Evolutionary conservation across 805 yeast genomes (phyloP), one percentile per base, ranked within the genome.

Genomic region (Candida sithepensis): DNA sequence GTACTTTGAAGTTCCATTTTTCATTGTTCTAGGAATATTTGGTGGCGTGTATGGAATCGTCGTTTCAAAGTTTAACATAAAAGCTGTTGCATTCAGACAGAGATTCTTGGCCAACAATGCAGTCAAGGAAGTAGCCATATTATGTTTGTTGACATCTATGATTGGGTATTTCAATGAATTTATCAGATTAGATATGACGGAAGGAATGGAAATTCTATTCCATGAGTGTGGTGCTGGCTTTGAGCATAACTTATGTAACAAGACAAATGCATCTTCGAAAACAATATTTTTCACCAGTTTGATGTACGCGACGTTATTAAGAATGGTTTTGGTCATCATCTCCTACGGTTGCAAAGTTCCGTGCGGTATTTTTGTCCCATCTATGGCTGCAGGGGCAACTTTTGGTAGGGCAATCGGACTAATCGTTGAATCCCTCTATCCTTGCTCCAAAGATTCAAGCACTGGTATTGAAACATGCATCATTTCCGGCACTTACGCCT

Each of bases 361-460:
- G 0, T 96, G 97, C n/a, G 99, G 99, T 14, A 88, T 92, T 5
- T 85, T 94, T 67, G 96, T 94, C 45, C 99, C 99, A 2, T 87
- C 96, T 1, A 88, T 94, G 96, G 91, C 96, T 0, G 86, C 90
- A 1, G 99, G 99, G 20, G 97, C 98, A 0, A 81, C 96, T 0
- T 86, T 88, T 66, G 99, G 99, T 7, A 75, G 97, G 44, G 85
- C 91, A 0, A 58, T 94, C 12, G 97, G 99, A 4, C 69, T 89
- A 8, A 50, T 85, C 5, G 82, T 88, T 49, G 86, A 87, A 53
- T 53, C 69, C 2, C 39, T 57, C 8, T 65, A 66, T 41, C 75
- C 77, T 2, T 58, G 66, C 32, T 52, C 67, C 6, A 48, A 40
- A 8, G 30, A 37, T 39, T 4, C 41, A 10, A 24, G 28, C 28